Evolutionary conservation across 306 rosid species (phyloP).

Genomic region (Aeschynomene evenia): DNA sequence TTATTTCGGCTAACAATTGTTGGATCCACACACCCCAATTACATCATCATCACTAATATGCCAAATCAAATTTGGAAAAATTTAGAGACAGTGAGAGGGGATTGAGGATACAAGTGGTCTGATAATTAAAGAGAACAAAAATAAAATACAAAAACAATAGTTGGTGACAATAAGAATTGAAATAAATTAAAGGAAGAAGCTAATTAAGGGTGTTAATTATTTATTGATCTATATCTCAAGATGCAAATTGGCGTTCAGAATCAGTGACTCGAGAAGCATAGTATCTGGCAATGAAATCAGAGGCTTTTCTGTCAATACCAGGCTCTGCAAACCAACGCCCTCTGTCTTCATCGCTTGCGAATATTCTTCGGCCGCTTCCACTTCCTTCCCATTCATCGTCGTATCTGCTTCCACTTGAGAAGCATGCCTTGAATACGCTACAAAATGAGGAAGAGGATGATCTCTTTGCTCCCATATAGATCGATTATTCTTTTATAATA

Average conservation of each 20-base stretch:
- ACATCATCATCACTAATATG: slow-evolving; percentile 8
- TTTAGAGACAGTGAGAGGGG: neutral
- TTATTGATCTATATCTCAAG: too few relatives aligned
- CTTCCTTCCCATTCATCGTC: slow-evolving; percentile 55
- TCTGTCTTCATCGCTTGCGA: slow-evolving; percentile 69
- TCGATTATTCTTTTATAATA: too few relatives aligned
- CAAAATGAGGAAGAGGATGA: slow-evolving; percentile 50
- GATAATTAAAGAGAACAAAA: neutral
- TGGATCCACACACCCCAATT: slow-evolving; percentile 15
- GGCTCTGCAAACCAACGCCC: slow-evolving; percentile 71
- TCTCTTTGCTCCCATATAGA: slow-evolving; percentile 57
- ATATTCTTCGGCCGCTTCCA: slow-evolving; percentile 41
- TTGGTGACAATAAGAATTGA: neutral
- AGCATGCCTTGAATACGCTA: slow-evolving; percentile 57
- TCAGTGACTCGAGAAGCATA: slow-evolving; percentile 57
- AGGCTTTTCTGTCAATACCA: slow-evolving; percentile 71
- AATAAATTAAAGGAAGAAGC: slow-evolving; percentile 14
- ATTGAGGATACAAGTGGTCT: neutral
- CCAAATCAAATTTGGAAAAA: neutral
- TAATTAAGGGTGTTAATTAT: too few relatives aligned
- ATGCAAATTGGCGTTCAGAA: slow-evolving; percentile 40
- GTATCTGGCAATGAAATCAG: slow-evolving; percentile 69
- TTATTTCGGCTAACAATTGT: slow-evolving; percentile 15
- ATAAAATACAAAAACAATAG: neutral
- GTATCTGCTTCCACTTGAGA: slow-evolving; percentile 40